Evolutionary conservation across 2,329 filamentous ascomycete species (phyloP).

Genomic region (Pseudopithomyces chartarum): DNA sequence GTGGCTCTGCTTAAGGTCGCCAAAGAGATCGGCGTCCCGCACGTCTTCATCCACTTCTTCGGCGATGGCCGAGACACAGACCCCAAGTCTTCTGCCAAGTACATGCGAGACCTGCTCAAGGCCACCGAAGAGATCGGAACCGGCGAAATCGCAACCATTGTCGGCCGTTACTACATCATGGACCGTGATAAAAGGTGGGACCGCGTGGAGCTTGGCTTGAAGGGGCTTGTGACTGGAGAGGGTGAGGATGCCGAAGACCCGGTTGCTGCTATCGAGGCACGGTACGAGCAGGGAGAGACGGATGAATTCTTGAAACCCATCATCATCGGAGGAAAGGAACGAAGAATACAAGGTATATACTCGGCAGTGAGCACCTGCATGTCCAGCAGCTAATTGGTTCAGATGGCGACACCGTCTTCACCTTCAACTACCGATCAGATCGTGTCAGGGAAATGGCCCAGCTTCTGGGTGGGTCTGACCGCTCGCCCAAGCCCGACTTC

Average conservation of each 20-base stretch:
- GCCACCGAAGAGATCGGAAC: constrained; percentile 81
- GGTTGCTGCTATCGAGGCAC: constrained; percentile 81
- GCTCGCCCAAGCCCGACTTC: constrained; percentile 88
- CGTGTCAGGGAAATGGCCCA: constrained; percentile 96
- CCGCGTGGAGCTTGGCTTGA: constrained; percentile 84
- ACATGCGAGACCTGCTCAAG: constrained; percentile 84
- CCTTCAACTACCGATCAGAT: constrained; percentile 99
- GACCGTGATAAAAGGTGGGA: constrained; percentile 99
- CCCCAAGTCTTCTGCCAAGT: constrained; percentile 87
- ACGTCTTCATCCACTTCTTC: constrained; percentile 99
- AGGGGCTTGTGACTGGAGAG: constrained; percentile 83
- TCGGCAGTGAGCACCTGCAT: constrained; percentile 30
- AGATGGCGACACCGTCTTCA: constrained; percentile 95
- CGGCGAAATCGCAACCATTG: constrained; percentile 88
- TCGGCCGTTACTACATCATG: constrained; percentile 98
- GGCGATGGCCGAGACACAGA: constrained; percentile 97
- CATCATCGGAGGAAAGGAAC: constrained; percentile 85
- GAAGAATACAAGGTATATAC: constrained; percentile 76
- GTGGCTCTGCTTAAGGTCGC: constrained; percentile 86
- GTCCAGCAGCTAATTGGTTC: constrained; percentile 31
- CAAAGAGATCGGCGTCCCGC: constrained; percentile 82
- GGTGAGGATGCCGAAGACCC: constrained; percentile 86
- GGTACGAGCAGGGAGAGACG: constrained; percentile 85
- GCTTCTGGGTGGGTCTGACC: constrained; percentile 88
- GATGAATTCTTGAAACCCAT: constrained; percentile 99